Conservation (phyloP, 202 grass and related monocot genomes). For the Panicum virgatum region DNA sequence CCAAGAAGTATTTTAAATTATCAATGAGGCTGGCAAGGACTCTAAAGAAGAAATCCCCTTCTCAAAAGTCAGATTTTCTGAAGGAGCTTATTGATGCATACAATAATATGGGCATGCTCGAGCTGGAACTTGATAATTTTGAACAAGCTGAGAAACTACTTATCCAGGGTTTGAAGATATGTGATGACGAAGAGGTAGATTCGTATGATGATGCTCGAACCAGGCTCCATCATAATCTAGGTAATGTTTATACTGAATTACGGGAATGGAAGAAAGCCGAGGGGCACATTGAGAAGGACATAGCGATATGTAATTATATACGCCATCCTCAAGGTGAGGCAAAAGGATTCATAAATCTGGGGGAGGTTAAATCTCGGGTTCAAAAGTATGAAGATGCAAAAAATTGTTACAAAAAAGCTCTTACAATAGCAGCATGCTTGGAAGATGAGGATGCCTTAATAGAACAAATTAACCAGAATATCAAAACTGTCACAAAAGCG, state of each 20-base stretch:
- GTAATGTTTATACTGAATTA: conserved; percentile 77
- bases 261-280: conserved; percentile 66
- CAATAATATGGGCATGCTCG: conserved; percentile 95
- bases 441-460: conserved; percentile 81
- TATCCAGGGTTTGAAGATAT: conserved; percentile 78
- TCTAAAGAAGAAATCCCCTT: conserved; percentile 56
- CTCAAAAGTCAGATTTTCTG: conserved; percentile 49
- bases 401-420: conserved; percentile 73
- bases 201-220: conserved; percentile 75
- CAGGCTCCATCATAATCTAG: conserved; percentile 93
- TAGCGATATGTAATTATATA: conserved; percentile 83
- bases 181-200: conserved; percentile 88
- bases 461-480: conserved; percentile 76
- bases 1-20: conserved; percentile 87
- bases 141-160: conserved; percentile 80
- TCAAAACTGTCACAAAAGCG: conserved; percentile 69
- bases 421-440: conserved; percentile 52
- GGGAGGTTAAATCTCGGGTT: conserved; percentile 56
- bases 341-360: conserved; percentile 93
- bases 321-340: conserved; percentile 81
- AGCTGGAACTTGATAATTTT: conserved; percentile 81
- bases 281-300: conserved; percentile 76
- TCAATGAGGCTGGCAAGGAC: conserved; percentile 62
- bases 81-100: conserved; percentile 93
- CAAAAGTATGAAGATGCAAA: conserved; percentile 75